Percentiles rank a stretch among this genome's conserved stretches.
These are phyloP conservation scores for Colletotrichum shisoi DNA, from an alignment of 2,329 filamentous ascomycete species.

Conservation along the genomic window DNA sequence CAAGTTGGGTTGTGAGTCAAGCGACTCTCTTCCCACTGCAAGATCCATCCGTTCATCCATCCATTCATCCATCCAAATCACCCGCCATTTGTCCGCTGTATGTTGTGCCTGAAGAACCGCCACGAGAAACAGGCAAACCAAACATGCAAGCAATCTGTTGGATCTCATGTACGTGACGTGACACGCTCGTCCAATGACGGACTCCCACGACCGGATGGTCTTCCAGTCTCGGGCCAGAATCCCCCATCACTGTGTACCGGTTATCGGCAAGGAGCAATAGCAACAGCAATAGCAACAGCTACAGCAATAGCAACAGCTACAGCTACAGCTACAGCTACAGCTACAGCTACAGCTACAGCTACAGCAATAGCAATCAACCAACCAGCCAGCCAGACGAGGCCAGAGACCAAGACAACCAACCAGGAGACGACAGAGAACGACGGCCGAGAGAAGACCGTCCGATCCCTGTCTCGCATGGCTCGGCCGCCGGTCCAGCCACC, in stretches of 20 bases:
- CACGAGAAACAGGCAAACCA: background rate
- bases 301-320: too few relatives aligned
- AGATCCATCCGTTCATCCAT: too few relatives aligned
- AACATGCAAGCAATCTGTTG: background rate
- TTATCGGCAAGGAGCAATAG: background rate
- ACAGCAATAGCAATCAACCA: too few relatives aligned
- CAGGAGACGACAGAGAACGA: background rate
- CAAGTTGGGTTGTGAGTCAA: background rate
- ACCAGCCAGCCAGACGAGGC: slow-evolving; percentile 13
- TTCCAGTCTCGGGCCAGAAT: slow-evolving; percentile 8
- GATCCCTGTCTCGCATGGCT: slow-evolving; percentile 26
- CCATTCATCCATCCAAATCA: too few relatives aligned
- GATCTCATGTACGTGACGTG: background rate
- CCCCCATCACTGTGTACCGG: slow-evolving; percentile 3
- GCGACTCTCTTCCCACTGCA: too few relatives aligned
- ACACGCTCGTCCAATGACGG: background rate
- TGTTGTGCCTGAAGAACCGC: slow-evolving; percentile 4
- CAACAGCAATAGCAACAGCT: too few relatives aligned
- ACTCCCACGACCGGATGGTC: slow-evolving; percentile 1
- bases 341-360: too few relatives aligned
- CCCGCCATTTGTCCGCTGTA: background rate
- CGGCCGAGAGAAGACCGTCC: slow-evolving; percentile 7
- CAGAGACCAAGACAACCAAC: background rate
- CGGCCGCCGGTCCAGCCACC: slow-evolving; percentile 18
- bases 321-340: too few relatives aligned